Percentiles rank a stretch among this genome's conserved stretches.
Conservation (phyloP, 441 rosid genomes). For the Populus hybrid region DNA sequence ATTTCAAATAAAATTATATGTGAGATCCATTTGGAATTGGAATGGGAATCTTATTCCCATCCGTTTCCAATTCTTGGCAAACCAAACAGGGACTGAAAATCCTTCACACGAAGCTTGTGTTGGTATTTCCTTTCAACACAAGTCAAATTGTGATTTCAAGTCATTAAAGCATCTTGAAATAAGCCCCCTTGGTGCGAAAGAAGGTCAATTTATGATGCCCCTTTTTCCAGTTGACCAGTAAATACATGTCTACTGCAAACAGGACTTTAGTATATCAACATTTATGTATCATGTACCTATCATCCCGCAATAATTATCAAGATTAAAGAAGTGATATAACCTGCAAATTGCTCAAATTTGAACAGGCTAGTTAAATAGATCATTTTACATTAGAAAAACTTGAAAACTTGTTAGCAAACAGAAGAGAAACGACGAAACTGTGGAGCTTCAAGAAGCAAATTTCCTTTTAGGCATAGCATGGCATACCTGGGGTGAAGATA, state of each 20-base stretch:
- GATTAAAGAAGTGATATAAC: background rate
- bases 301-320: background rate
- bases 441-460: background rate
- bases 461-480: background rate
- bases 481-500: constrained; percentile 86
- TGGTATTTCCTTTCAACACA: background rate
- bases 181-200: background rate
- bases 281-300: background rate
- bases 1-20: background rate
- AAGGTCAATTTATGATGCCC: background rate
- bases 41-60: background rate
- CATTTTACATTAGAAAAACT: background rate
- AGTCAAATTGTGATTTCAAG: background rate
- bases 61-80: background rate
- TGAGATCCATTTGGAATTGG: background rate
- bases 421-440: background rate
- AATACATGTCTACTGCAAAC: background rate
- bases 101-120: background rate
- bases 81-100: background rate
- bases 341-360: background rate
- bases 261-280: background rate
- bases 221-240: background rate
- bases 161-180: background rate
- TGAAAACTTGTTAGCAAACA: background rate
- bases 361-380: background rate